These are phyloP conservation scores for Rhododendron williamsianum DNA, from an alignment of 148 eudicot species.

Conservation along the genomic window DNA sequence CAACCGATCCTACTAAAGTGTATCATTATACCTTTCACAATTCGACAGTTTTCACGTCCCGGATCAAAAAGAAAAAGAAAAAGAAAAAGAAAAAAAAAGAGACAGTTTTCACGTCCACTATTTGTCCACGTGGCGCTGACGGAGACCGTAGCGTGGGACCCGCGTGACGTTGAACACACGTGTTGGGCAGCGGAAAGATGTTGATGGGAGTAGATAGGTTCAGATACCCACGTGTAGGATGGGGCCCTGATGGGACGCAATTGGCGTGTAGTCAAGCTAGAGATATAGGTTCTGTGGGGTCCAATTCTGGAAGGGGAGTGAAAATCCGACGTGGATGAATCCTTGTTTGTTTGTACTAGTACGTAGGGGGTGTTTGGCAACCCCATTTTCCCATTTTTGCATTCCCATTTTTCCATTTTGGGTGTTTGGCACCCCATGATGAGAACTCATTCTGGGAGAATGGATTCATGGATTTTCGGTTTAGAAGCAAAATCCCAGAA, in stretches of 20 bases:
- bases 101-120: not conserved
- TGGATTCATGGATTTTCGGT: no score
- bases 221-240: not conserved
- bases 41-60: not conserved
- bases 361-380: no score
- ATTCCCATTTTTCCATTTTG: no score
- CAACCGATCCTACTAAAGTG: not conserved
- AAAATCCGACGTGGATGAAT: not conserved
- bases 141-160: not conserved
- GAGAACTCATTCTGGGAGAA: no score
- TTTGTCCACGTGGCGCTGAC: not conserved
- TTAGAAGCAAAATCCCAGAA: no score
- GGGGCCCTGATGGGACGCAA: constrained; percentile 3
- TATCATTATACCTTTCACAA: not conserved
- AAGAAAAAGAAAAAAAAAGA: no score
- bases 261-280: not conserved
- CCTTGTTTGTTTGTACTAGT: not conserved
- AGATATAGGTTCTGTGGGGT: not conserved
- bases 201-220: not conserved
- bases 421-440: no score
- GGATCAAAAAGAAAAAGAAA: no score
- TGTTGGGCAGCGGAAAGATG: not conserved
- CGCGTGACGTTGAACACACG: not conserved
- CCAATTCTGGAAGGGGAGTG: not conserved
- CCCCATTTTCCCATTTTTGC: no score